Conservation (phyloP, 2,329 filamentous ascomycete genomes). For the Cytospora mali region DNA sequence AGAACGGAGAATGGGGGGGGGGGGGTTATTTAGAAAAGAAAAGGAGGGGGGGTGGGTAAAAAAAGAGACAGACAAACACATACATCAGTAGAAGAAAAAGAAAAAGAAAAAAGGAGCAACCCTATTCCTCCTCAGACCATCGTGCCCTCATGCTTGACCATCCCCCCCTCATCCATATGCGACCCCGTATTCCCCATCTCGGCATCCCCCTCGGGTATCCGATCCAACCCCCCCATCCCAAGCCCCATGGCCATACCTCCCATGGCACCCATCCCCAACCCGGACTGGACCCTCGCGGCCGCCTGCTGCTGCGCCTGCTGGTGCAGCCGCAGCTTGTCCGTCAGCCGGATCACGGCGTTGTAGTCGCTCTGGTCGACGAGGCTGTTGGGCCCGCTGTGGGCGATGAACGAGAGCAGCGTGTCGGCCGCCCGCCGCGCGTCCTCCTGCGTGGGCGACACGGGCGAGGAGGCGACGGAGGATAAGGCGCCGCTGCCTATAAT, state of each 20-base stretch:
- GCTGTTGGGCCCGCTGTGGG: conserved; percentile 65
- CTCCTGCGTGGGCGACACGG: conserved; percentile 75
- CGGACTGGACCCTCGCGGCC: conserved; percentile 29
- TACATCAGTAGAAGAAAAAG: conserved; percentile 12
- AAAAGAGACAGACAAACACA: neutral
- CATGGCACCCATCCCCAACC: conserved; percentile 28
- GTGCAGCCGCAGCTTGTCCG: conserved; percentile 80
- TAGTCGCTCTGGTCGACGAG: conserved; percentile 79
- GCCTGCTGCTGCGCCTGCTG: conserved; percentile 43
- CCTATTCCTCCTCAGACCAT: conserved; percentile 33
- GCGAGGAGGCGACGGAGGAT: conserved; percentile 55
- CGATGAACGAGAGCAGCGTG: conserved; percentile 79
- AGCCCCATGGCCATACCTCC: conserved; percentile 20
- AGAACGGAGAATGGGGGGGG: neutral
- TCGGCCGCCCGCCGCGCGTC: conserved; percentile 83
- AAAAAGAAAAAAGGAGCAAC: neutral
- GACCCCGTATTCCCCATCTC: conserved; percentile 48
- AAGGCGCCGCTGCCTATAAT: conserved; percentile 35
- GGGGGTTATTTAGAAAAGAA: no score
- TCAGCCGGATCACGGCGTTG: conserved; percentile 75
- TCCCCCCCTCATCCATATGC: conserved; percentile 29
- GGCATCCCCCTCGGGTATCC: conserved; percentile 60
- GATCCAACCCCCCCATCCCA: conserved; percentile 53
- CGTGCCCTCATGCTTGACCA: conserved; percentile 41
- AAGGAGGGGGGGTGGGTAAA: neutral